Conservation (phyloP, 164 flowering plant genomes). For the Umbellularia californica region DNA sequence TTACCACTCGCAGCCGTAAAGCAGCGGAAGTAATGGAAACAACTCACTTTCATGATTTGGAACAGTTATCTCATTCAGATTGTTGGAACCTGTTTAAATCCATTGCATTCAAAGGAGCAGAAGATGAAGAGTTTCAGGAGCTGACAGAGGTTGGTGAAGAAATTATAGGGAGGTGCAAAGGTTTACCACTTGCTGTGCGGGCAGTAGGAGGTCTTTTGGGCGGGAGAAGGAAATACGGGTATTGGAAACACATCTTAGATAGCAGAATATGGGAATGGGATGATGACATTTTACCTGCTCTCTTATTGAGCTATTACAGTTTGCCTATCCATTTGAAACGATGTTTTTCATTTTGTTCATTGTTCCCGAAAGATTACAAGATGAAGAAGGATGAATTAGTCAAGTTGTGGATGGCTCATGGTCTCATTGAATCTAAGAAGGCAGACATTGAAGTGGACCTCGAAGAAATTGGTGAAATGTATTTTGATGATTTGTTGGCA, state of each 20-base stretch:
- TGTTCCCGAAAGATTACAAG: not conserved
- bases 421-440: not conserved
- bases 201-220: not conserved
- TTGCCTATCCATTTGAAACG: not conserved
- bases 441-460: not conserved
- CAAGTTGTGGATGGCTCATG: constrained; percentile 12
- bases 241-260: not conserved
- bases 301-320: constrained; percentile 9
- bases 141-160: not conserved
- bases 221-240: not conserved
- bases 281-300: not conserved
- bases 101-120: not conserved
- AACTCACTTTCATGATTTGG: no score
- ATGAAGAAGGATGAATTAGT: not conserved
- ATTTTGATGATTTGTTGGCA: constrained; percentile 1
- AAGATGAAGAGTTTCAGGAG: not conserved
- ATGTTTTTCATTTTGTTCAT: constrained; percentile 5
- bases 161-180: not conserved
- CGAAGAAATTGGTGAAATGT: not conserved
- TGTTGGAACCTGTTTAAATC: not conserved
- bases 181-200: not conserved
- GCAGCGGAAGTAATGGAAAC: no score
- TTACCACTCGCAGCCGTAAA: no score
- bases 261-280: not conserved
- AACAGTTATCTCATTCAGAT: no score